Conservation (phyloP, 2,329 filamentous ascomycete genomes). For the Neonectria ditissima region DNA sequence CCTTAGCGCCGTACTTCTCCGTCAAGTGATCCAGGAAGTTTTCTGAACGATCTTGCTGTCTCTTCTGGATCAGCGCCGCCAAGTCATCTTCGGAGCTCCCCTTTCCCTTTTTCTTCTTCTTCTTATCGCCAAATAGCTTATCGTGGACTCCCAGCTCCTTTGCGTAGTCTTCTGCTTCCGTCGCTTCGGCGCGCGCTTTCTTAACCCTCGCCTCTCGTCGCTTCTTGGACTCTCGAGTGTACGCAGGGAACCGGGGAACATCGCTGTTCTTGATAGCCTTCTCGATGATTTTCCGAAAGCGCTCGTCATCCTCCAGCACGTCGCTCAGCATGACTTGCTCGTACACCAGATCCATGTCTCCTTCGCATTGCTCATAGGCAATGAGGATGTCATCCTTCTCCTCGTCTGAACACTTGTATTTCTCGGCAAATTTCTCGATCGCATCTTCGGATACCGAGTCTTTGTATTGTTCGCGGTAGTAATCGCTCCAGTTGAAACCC, state of each 20-base stretch:
- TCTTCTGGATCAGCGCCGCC: slow-evolving; percentile 79
- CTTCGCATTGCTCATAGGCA: slow-evolving; percentile 79
- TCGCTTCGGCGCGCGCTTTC: slow-evolving; percentile 73
- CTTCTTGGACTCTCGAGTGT: slow-evolving; percentile 78
- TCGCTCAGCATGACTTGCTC: slow-evolving; percentile 88
- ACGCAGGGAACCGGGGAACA: slow-evolving; percentile 75
- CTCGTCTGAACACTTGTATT: slow-evolving; percentile 89
- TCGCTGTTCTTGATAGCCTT: slow-evolving; percentile 78
- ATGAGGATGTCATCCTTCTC: slow-evolving; percentile 82
- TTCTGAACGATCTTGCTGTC: slow-evolving; percentile 70
- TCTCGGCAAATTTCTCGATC: slow-evolving; percentile 79
- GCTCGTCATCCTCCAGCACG: slow-evolving; percentile 83
- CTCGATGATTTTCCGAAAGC: slow-evolving; percentile 85
- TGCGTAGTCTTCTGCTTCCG: slow-evolving; percentile 80
- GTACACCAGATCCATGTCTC: slow-evolving; percentile 83
- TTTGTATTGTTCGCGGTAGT: slow-evolving; percentile 86
- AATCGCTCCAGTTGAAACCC: slow-evolving; percentile 90
- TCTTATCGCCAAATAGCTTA: slow-evolving; percentile 70
- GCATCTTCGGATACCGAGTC: slow-evolving; percentile 79
- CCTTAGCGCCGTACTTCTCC: slow-evolving; percentile 74
- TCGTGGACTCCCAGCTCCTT: slow-evolving; percentile 81
- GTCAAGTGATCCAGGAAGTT: slow-evolving; percentile 80
- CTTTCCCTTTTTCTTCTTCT: slow-evolving; percentile 58
- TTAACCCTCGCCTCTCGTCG: slow-evolving; percentile 69
- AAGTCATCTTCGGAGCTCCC: slow-evolving; percentile 65